phyloP scores from a whole-genome alignment of 2,329 filamentous ascomycete genomes.

The Diaporthe citri region DNA sequence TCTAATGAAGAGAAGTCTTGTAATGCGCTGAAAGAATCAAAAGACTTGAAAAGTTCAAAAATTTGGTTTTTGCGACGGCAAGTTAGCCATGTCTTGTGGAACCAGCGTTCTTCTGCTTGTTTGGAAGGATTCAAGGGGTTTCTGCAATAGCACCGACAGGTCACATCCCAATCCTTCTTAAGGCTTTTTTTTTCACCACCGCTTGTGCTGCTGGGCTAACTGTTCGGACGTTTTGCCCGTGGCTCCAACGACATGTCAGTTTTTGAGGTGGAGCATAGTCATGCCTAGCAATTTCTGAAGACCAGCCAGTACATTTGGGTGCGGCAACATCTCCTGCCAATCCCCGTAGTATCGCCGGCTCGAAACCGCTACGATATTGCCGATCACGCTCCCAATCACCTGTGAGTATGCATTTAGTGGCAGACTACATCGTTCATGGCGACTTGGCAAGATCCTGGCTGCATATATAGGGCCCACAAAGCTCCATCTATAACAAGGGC shows the following conservation, averaged over 20 bases:
- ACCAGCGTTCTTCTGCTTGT: background rate
- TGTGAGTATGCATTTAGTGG: background rate
- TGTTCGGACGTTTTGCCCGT: background rate
- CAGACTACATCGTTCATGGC: background rate
- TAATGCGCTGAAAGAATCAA: background rate
- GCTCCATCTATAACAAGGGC: background rate
- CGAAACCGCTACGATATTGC: background rate
- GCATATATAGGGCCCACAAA: constrained; percentile 5
- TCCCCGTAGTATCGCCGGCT: background rate
- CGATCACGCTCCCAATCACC: background rate
- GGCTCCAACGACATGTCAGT: background rate
- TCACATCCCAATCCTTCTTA: background rate
- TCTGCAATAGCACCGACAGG: background rate
- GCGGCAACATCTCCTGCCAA: background rate
- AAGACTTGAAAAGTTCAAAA: background rate
- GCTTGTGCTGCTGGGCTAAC: background rate
- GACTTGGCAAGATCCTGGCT: background rate
- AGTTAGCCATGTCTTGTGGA: background rate
- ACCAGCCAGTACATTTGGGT: background rate
- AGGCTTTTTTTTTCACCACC: background rate
- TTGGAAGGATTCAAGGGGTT: background rate
- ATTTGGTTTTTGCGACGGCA: background rate
- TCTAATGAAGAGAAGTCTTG: background rate
- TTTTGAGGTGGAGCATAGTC: background rate
- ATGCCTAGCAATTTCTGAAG: background rate